These are phyloP conservation scores for Fraxinus greggii DNA, from an alignment of 305 asterid species.

Conservation along the genomic window DNA sequence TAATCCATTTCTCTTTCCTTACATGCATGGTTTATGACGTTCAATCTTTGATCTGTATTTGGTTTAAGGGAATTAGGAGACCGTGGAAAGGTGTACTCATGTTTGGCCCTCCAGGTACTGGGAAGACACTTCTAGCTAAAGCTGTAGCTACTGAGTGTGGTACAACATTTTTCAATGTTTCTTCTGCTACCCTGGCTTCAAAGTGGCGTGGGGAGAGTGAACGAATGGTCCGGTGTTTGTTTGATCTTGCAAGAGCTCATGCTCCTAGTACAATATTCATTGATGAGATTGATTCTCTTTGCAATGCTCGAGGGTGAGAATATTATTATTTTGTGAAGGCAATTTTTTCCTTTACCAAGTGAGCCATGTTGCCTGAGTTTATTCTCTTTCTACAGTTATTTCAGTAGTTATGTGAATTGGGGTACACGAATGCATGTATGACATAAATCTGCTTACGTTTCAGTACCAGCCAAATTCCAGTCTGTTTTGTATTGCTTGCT, in stretches of 20 bases:
- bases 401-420: neutral
- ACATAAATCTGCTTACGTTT: neutral
- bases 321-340: neutral
- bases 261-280: constrained; percentile 98
- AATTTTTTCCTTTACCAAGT: neutral
- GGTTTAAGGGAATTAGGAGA: constrained; percentile 85
- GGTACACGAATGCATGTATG: neutral
- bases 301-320: constrained; percentile 92
- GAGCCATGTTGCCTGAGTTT: neutral
- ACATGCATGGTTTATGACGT: neutral
- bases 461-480: neutral
- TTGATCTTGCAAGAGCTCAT: constrained; percentile 92
- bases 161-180: constrained; percentile 93
- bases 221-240: constrained; percentile 84
- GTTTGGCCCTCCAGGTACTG: constrained; percentile 99
- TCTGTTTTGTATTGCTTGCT: neutral
- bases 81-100: constrained; percentile 99
- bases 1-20: neutral
- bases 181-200: constrained; percentile 90
- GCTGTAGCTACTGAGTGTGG: constrained; percentile 99
- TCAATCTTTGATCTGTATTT: constrained; percentile 15
- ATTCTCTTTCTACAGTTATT: neutral
- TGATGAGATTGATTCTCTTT: constrained; percentile 97
- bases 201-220: constrained; percentile 98
- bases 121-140: constrained; percentile 95